These are phyloP conservation scores for Brasilioporus rufonigricans DNA, from an alignment of 768 basidiomycete genomes.

Conservation along the genomic window DNA sequence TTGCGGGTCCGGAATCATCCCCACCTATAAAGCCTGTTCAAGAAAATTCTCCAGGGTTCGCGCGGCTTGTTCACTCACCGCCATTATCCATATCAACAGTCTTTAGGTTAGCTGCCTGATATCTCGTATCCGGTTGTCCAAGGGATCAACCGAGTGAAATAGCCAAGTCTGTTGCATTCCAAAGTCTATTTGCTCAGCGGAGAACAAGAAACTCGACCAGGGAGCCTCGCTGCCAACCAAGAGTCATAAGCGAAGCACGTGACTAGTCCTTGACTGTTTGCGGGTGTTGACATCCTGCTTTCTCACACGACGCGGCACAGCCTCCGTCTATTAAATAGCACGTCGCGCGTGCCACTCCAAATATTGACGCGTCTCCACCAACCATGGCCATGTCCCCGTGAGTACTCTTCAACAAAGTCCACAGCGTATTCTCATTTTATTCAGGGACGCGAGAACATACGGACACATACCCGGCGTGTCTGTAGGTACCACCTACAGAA, in stretches of 20 bases:
- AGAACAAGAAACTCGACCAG: too few species aligned
- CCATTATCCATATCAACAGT: too few species aligned
- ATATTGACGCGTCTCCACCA: constrained; percentile 10
- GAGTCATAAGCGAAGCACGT: too few species aligned
- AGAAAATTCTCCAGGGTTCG: background rate
- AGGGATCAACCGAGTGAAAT: too few species aligned
- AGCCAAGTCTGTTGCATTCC: too few species aligned
- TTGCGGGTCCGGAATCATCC: background rate
- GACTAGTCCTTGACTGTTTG: too few species aligned
- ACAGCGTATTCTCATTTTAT: background rate
- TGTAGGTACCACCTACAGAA: constrained; percentile 22
- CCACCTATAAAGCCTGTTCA: constrained; percentile 5
- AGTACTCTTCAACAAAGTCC: background rate
- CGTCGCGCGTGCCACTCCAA: background rate
- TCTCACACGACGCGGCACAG: background rate
- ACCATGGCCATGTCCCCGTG: constrained; percentile 15
- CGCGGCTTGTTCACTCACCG: constrained; percentile 13
- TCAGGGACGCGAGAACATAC: constrained; percentile 15
- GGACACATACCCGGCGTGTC: constrained; percentile 31
- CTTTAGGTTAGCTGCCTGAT: too few species aligned
- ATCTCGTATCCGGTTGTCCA: too few species aligned
- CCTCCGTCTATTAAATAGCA: constrained; percentile 8
- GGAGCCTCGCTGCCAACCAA: too few species aligned
- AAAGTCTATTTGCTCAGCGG: too few species aligned
- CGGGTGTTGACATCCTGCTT: too few species aligned